Base-by-base conservation (phyloP, 768 basidiomycete species). In the Podaxis rugospora region DNA sequence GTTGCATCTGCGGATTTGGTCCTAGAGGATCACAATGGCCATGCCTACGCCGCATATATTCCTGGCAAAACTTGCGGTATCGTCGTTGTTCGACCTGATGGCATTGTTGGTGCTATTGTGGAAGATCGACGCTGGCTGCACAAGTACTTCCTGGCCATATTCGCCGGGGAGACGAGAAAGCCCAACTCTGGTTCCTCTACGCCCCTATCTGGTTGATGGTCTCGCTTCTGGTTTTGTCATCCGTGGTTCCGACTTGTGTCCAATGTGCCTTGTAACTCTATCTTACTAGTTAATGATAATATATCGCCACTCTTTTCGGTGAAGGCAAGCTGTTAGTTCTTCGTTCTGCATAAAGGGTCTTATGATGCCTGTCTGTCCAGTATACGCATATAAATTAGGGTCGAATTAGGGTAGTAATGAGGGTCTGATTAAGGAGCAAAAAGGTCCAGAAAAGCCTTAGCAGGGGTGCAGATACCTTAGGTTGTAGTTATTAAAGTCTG, bases 61-160 rank as follows among this genome's bases (percentile, higher is more conserved):
- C 76, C 0, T 82, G 51, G 21, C 11, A 84, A 18, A 82, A 71
- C 67, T 81, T 83, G 61, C 84, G 88, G 83, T 84, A 88, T 36
- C 16, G 61, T 69, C 5, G 59, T 71, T 13, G 57, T 74, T 55
- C 70, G 73, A 5, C 73, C 71, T 10, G 73, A 74, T 62, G 70
- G 73, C 23, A 61, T 71, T 10, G 62, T 71, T 18, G 72, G 73
- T 23, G 70, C 39, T 14, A 58, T 58, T 37, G 46, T 50, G 13
- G 18, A 37, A n/a, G 36, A 71, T 14, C 59, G 62, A 7, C 65
- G 68, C 5, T 72, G 76, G 32, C 46, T 77, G 51, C 61, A 67
- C 53, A 70, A 66, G 18, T 78, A 79, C 60, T 75, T 79, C 59
- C 62, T 63, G 2, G 67, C 68, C 6, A 69, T 79, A 52, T 74